These are phyloP conservation scores for Cudoniella acicularis DNA, from an alignment of 495 filamentous ascomycete genomes.

Conservation along the genomic window DNA sequence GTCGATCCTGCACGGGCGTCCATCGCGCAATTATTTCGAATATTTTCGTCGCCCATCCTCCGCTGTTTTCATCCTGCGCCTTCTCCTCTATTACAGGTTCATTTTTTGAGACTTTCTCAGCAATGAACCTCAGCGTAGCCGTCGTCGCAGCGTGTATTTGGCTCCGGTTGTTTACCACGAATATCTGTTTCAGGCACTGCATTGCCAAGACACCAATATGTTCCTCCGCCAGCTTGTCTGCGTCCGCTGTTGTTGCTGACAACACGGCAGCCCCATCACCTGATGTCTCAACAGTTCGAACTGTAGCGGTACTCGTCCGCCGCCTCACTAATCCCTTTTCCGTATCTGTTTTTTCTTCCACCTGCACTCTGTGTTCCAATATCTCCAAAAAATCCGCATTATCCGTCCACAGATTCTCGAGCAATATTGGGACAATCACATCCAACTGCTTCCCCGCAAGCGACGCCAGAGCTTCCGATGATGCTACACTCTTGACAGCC, in stretches of 20 bases:
- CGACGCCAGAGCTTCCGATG: conserved; percentile 70
- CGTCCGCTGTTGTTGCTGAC: conserved; percentile 72
- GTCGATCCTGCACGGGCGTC: conserved; percentile 89
- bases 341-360: conserved; percentile 61
- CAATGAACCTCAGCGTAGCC: conserved; percentile 68
- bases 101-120: conserved; percentile 48
- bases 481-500: conserved; percentile 73
- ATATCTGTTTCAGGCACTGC: conserved; percentile 76
- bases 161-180: conserved; percentile 66
- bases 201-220: conserved; percentile 80
- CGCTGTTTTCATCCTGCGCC: conserved; percentile 32
- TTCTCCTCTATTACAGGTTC: conserved; percentile 36
- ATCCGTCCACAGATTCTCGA: conserved; percentile 79
- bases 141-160: conserved; percentile 73
- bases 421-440: conserved; percentile 72
- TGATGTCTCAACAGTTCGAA: conserved; percentile 62
- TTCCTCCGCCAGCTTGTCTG: conserved; percentile 81
- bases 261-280: conserved; percentile 64
- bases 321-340: conserved; percentile 52
- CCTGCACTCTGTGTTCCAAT: conserved; percentile 56
- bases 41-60: conserved; percentile 74
- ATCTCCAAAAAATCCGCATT: conserved; percentile 62
- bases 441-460: conserved; percentile 70
- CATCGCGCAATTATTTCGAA: conserved; percentile 73
- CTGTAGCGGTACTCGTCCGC: conserved; percentile 74